These are phyloP conservation scores for Pseudoneurospora amorphoporcata DNA, from an alignment of 495 filamentous ascomycete genomes.

Conservation along the genomic window DNA sequence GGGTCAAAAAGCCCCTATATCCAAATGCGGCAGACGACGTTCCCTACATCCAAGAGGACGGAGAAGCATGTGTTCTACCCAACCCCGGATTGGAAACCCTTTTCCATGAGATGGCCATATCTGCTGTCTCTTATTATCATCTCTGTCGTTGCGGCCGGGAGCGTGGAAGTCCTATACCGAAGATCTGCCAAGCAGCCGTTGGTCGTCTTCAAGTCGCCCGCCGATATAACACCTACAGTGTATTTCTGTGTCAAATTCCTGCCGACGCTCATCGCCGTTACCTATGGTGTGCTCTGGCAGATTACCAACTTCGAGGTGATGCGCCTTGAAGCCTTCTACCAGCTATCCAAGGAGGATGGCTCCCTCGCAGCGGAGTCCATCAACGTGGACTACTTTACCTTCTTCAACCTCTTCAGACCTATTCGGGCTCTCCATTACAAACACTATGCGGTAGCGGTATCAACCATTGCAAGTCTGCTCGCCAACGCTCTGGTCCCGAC, in stretches of 20 bases:
- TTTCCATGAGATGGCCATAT: conserved; percentile 59
- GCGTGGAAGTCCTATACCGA: conserved; percentile 53
- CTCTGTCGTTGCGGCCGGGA: conserved; percentile 43
- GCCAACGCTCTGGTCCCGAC: conserved; percentile 55
- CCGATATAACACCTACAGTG: conserved; percentile 36
- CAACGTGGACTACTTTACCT: conserved; percentile 62
- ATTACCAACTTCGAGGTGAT: conserved; percentile 64
- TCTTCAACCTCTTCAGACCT: conserved; percentile 52
- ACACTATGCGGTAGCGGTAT: conserved; percentile 57
- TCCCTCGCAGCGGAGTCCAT: conserved; percentile 56
- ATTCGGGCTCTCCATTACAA: conserved; percentile 45
- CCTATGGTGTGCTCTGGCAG: conserved; percentile 67
- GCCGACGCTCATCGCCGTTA: conserved; percentile 56
- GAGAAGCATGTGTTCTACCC: conserved; percentile 41
- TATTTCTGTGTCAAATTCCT: conserved; percentile 68
- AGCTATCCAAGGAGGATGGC: conserved; percentile 54
- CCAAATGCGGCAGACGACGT: conserved; percentile 18
- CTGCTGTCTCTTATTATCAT: conserved; percentile 42
- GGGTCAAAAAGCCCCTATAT: conserved; percentile 1
- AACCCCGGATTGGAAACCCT: conserved; percentile 61
- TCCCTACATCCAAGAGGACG: conserved; percentile 12
- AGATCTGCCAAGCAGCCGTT: conserved; percentile 36
- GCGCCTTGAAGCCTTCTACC: conserved; percentile 65
- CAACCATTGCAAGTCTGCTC: conserved; percentile 49
- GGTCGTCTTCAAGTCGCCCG: conserved; percentile 40